Conservation (phyloP, 2,329 filamentous ascomycete genomes). For the Aspergillus brasiliensis region DNA sequence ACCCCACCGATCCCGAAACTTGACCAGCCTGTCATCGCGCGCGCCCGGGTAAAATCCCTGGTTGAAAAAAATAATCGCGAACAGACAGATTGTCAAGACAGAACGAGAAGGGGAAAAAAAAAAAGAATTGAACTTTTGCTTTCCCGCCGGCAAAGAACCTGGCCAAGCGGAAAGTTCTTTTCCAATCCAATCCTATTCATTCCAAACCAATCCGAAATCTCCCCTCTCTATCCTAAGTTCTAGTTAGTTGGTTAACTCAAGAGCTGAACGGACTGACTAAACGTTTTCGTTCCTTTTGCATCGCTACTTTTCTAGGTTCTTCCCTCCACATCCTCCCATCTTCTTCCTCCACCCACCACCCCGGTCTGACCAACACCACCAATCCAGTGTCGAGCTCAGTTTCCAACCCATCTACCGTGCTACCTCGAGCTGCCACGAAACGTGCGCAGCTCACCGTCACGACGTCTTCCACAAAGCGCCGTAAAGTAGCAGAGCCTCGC, state of each 20-base stretch:
- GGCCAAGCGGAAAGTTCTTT: too few species aligned
- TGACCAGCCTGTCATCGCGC: too few species aligned
- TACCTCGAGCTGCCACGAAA: slow-evolving; percentile 46
- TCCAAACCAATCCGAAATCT: too few species aligned
- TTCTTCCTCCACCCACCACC: not conserved
- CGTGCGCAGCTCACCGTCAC: slow-evolving; percentile 51
- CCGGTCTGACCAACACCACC: not conserved
- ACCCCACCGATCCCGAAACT: not conserved
- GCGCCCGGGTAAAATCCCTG: too few species aligned
- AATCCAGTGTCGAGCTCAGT: slow-evolving; percentile 2
- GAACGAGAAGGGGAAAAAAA: too few species aligned
- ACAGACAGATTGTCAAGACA: too few species aligned
- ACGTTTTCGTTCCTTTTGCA: not conserved
- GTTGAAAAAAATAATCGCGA: too few species aligned
- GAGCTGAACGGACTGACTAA: not conserved
- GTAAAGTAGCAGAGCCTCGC: slow-evolving; percentile 49
- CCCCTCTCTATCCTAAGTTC: too few species aligned
- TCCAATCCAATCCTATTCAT: too few species aligned
- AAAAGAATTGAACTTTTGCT: too few species aligned
- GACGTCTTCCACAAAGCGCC: slow-evolving; percentile 54
- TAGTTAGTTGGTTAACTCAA: too few species aligned
- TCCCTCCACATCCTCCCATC: not conserved
- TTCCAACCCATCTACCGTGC: slow-evolving; percentile 19
- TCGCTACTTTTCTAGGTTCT: slow-evolving; percentile 1
- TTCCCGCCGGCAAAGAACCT: too few species aligned